A percentile compares a stretch with the other conserved stretches of the same genome.
These are phyloP conservation scores for Dioszegia crocea DNA, from an alignment of 768 basidiomycete species.

Conservation along the genomic window DNA sequence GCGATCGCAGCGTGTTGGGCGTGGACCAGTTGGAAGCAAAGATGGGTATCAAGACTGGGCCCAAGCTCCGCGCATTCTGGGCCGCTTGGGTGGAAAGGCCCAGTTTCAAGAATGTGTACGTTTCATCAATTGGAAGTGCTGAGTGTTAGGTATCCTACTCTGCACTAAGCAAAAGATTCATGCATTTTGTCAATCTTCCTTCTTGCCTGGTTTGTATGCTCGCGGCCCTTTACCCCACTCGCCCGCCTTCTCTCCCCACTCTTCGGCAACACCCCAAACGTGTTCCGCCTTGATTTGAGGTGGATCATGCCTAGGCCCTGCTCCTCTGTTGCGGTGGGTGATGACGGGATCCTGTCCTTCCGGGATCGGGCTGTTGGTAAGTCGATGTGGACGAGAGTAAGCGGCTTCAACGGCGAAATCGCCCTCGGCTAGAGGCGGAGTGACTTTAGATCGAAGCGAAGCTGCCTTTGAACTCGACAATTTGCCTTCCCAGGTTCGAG, in stretches of 20 bases:
- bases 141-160: neutral
- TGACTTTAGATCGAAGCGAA: neutral
- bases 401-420: constrained; percentile 46
- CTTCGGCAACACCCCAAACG: constrained; percentile 48
- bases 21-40: constrained; percentile 52
- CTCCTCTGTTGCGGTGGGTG: neutral
- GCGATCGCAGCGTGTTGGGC: constrained; percentile 43
- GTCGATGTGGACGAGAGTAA: constrained; percentile 25
- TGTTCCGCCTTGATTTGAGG: constrained; percentile 44
- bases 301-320: constrained; percentile 16
- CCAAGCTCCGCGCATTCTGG: constrained; percentile 70
- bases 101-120: constrained; percentile 70
- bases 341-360: neutral
- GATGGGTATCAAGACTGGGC: constrained; percentile 53
- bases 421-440: constrained; percentile 5
- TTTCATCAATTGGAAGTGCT: neutral
- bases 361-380: neutral
- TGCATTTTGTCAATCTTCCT: constrained; percentile 3
- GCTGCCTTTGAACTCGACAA: neutral
- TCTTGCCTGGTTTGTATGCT: constrained; percentile 16
- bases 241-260: constrained; percentile 48
- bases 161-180: constrained; percentile 4
- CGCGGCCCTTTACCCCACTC: constrained; percentile 47
- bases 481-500: constrained; percentile 38
- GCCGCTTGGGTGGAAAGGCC: constrained; percentile 60